phyloP scores from a whole-genome alignment of 768 basidiomycete species.

The Lentinula raphanica region DNA sequence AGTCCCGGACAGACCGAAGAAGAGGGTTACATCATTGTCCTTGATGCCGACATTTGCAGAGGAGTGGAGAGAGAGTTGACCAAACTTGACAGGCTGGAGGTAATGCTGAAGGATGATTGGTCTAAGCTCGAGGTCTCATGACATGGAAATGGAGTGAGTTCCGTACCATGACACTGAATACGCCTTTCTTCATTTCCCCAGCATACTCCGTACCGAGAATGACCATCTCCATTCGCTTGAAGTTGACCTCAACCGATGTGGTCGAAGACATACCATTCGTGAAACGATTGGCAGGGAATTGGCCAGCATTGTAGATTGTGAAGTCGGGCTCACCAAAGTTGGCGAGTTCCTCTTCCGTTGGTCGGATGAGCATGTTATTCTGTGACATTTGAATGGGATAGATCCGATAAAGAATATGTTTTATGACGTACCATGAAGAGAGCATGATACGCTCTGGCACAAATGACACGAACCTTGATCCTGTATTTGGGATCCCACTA shows the following conservation, averaged over 20 bases:
- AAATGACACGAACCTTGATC: conserved; percentile 99
- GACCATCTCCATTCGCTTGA: conserved; percentile 99
- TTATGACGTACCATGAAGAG: conserved; percentile 82
- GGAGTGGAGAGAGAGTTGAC: conserved; percentile 95
- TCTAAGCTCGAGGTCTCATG: neutral
- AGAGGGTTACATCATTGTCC: conserved; percentile 89
- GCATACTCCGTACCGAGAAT: conserved; percentile 98
- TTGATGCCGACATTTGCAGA: conserved; percentile 94
- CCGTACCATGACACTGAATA: conserved; percentile 93
- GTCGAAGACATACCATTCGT: conserved; percentile 99
- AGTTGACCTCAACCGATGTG: conserved; percentile 99
- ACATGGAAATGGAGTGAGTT: neutral
- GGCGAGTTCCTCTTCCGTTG: conserved; percentile 88
- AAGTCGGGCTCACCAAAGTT: conserved; percentile 98
- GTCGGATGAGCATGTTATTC: conserved; percentile 99
- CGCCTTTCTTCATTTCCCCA: conserved; percentile 99
- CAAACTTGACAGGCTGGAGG: conserved; percentile 97
- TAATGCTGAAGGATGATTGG: conserved; percentile 70
- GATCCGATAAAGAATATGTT: conserved; percentile 13
- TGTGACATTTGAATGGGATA: conserved; percentile 21
- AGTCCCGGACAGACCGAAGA: conserved; percentile 98
- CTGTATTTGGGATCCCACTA: conserved; percentile 99
- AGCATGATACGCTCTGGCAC: conserved; percentile 96
- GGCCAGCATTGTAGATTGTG: conserved; percentile 99
- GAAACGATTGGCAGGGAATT: conserved; percentile 99